These are phyloP conservation scores for Spirogloea muscicola DNA, from an alignment of 139 green algal genomes.

Conservation along the genomic window DNA sequence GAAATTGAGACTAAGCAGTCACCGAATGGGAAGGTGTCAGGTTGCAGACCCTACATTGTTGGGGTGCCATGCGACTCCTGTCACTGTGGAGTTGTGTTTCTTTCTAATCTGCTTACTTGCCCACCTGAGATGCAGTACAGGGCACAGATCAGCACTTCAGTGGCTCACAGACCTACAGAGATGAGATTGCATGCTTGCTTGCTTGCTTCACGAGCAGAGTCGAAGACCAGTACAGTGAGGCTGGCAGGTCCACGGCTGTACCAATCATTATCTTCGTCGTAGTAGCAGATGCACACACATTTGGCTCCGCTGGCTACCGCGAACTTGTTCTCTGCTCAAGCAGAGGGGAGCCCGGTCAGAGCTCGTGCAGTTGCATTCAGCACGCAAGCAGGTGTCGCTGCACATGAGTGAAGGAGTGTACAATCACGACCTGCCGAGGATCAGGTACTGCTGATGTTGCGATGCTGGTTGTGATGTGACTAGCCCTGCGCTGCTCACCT, in stretches of 20 bases:
- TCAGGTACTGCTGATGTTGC: neutral
- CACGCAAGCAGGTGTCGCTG: neutral
- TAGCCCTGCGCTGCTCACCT: constrained; percentile 13
- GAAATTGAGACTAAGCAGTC: too few species aligned
- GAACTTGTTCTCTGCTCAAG: constrained; percentile 51
- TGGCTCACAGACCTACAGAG: neutral
- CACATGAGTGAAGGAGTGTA: neutral
- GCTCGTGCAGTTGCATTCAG: neutral
- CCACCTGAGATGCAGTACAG: constrained; percentile 24
- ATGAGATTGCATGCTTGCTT: neutral
- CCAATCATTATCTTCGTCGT: constrained; percentile 54
- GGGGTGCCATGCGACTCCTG: constrained; percentile 49
- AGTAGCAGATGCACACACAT: constrained; percentile 51
- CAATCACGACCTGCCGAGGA: neutral
- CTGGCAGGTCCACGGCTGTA: neutral
- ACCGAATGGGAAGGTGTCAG: too few species aligned
- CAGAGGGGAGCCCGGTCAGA: constrained; percentile 3
- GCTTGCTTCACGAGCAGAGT: neutral
- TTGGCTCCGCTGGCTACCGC: constrained; percentile 48
- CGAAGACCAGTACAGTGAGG: neutral
- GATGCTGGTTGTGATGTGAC: neutral
- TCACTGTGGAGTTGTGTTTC: constrained; percentile 49
- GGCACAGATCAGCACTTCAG: neutral
- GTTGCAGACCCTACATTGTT: constrained; percentile 44
- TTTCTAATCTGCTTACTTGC: constrained; percentile 53